Evolutionary conservation across 768 basidiomycete species (phyloP).

Genomic region (Collybia sordida): DNA sequence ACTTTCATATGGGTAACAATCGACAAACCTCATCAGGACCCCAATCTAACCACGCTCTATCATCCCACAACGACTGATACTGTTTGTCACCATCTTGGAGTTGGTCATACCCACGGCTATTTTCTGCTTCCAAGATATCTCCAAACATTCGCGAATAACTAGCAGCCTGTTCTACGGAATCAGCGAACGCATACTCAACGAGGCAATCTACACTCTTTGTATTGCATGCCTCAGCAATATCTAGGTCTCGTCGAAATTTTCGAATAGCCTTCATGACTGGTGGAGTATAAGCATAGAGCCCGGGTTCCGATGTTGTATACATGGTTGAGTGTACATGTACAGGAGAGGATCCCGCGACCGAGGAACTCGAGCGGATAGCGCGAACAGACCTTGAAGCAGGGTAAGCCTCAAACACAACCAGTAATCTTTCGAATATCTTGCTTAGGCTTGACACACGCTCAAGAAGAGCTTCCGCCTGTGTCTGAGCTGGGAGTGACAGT

Average conservation of each 20-base stretch:
- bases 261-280: conserved; percentile 70
- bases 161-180: conserved; percentile 58
- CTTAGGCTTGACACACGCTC: conserved; percentile 50
- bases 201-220: conserved; percentile 42
- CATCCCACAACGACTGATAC: conserved; percentile 52
- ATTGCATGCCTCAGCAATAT: conserved; percentile 59
- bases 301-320: conserved; percentile 9
- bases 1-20: too few relatives aligned
- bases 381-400: conserved; percentile 41
- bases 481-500: conserved; percentile 40
- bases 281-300: conserved; percentile 55
- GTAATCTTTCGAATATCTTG: conserved; percentile 57
- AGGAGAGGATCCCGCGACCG: neutral
- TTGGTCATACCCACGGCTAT: neutral
- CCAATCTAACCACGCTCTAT: conserved; percentile 60
- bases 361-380: conserved; percentile 11
- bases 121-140: conserved; percentile 44
- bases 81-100: conserved; percentile 29
- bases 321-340: neutral
- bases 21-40: conserved; percentile 52
- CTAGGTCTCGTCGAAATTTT: conserved; percentile 62
- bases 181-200: conserved; percentile 63
- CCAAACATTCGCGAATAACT: conserved; percentile 55
- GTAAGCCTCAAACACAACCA: conserved; percentile 70
- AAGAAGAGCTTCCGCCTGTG: conserved; percentile 43